Base-by-base conservation (phyloP, 2,329 filamentous ascomycete species). In the Paramyrothecium sp. region DNA sequence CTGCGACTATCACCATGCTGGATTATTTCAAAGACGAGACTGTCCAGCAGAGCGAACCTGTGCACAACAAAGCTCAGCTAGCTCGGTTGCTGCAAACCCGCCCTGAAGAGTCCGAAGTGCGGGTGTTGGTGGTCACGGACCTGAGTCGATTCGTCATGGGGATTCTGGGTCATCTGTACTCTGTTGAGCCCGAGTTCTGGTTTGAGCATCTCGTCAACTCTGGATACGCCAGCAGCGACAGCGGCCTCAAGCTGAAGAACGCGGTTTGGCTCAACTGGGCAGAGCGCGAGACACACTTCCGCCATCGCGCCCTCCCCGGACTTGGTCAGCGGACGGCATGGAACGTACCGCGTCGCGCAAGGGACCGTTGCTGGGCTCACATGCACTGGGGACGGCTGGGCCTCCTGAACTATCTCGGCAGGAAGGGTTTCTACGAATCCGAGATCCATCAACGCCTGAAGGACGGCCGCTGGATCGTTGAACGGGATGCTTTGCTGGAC, bases 81-180 rank as follows among this genome's bases (percentile, higher is more conserved):
- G 65, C 61, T 13, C 46, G 23, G 4, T 26, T 57, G 0, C 58
- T 67, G 7, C 59, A 65, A n/a, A 30, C 23, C 2, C 61, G 61
- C 2, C 61, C 63, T 10, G 48, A 54, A 11, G 30, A 22, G 11
- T 65, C 60, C 2, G 51, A 59, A 7, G 57, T 67, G 3, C 56
- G 67, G 7, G 61, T 68, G 3, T 46, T 70, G 3, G 53, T 70
- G 61, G 65, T 69, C 3, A 65, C 55, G 22, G 66, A 70, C 53
- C 21, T 69, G n/a, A 69, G 67, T n/a, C 66, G 66, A 11, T 70
- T 69, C 30, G 56, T 66, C 20, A 69, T 69, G 65, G 67, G 67
- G 2, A 64, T 63, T 0, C 38, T 70, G 2, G 67, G 67, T 1
- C 67, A 69, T 7, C n/a, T 63, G 2, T 68, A 66, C 55, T 54